Conservation (phyloP, 805 yeast species). For the Debaryomyces tyrocola region DNA sequence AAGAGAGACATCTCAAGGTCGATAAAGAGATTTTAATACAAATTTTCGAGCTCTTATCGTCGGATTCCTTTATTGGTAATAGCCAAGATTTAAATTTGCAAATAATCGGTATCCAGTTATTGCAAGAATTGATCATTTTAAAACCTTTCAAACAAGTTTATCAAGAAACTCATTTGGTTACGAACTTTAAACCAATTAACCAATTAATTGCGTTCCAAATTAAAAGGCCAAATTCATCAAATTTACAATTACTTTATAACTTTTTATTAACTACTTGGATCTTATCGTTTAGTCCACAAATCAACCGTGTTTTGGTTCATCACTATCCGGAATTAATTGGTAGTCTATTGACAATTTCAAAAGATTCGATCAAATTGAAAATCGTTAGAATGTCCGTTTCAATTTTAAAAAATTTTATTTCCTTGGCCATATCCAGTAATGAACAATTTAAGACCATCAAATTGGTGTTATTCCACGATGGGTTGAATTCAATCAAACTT, state of each 20-base stretch:
- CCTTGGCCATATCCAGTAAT: conserved; percentile 24
- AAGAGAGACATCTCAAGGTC: conserved; percentile 18
- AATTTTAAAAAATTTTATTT: conserved; percentile 61
- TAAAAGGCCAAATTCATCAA: conserved; percentile 39
- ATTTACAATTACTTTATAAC: conserved; percentile 82
- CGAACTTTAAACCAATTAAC: conserved; percentile 34
- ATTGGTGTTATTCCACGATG: conserved; percentile 72
- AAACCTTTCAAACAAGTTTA: conserved; percentile 54
- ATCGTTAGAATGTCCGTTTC: conserved; percentile 83
- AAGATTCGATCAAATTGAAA: conserved; percentile 88
- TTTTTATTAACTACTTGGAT: conserved; percentile 81
- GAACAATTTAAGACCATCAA: conserved; percentile 55
- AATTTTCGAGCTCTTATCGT: conserved; percentile 37
- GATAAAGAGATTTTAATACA: conserved; percentile 41
- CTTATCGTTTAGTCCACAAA: conserved; percentile 65
- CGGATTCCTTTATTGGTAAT: conserved; percentile 28
- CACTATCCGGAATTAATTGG: conserved; percentile 57
- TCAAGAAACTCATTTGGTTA: conserved; percentile 33
- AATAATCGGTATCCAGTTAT: conserved; percentile 60
- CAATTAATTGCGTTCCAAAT: conserved; percentile 29
- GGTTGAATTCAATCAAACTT: conserved; percentile 63
- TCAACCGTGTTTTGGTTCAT: conserved; percentile 48
- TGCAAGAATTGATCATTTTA: conserved; percentile 57
- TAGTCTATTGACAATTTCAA: conserved; percentile 57
- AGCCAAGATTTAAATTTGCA: conserved; percentile 47